Evolutionary conservation across 2,329 filamentous ascomycete species (phyloP).

Genomic region (Hymenoscyphus salicellus): DNA sequence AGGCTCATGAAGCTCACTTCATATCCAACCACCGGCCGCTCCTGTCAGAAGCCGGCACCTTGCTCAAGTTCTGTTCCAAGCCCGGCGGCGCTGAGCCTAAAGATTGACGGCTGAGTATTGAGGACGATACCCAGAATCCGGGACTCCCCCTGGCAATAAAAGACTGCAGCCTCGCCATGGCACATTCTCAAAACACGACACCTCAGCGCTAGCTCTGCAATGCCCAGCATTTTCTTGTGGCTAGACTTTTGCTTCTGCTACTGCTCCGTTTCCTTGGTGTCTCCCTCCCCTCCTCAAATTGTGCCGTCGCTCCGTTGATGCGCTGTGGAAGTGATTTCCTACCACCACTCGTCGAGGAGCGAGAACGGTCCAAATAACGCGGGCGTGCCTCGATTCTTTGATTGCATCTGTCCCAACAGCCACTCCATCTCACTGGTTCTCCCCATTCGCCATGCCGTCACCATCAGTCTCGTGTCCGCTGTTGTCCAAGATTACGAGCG

Average conservation of each 20-base stretch:
- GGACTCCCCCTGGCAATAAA: no score
- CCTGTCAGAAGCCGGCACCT: no score
- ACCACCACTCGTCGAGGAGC: not conserved
- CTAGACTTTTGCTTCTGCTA: no score
- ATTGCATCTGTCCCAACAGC: not conserved
- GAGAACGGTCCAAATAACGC: not conserved
- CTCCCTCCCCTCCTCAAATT: no score
- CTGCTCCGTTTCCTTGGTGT: no score
- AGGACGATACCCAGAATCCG: no score
- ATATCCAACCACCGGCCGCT: no score
- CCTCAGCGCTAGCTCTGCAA: not conserved
- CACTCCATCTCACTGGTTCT: not conserved
- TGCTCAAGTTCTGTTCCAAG: no score
- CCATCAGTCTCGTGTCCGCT: not conserved
- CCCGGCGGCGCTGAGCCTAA: no score
- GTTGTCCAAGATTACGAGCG: not conserved
- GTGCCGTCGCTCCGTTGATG: not conserved
- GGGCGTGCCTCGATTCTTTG: not conserved
- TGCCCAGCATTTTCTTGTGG: no score
- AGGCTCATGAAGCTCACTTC: no score
- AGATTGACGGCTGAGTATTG: no score
- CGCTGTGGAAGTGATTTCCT: not conserved
- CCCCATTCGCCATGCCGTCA: not conserved
- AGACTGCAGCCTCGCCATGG: not conserved
- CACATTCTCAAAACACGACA: not conserved